A percentile compares a stretch with the other conserved stretches of the same genome.
Evolutionary conservation across 176 grass and related monocot genomes (phyloP).

Genomic region (Rhynchospora pubera): DNA sequence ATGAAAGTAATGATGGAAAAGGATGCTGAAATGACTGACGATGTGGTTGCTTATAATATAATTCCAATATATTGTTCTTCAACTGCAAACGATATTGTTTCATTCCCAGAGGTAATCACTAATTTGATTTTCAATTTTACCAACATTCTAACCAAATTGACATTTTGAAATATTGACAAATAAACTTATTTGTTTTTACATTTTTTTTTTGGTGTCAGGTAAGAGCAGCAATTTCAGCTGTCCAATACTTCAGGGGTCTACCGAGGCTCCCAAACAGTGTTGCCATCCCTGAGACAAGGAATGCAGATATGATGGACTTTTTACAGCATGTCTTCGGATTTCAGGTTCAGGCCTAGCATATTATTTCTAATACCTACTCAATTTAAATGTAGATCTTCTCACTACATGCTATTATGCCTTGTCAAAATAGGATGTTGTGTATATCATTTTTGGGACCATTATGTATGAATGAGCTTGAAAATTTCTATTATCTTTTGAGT

Average conservation of each 20-base stretch:
- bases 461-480: background rate
- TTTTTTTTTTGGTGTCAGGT: slow-evolving; percentile 49
- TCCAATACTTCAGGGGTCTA: slow-evolving; percentile 56
- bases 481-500: background rate
- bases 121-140: background rate
- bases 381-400: background rate
- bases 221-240: slow-evolving; percentile 73
- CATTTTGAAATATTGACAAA: background rate
- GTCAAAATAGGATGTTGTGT: background rate
- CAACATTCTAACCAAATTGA: background rate
- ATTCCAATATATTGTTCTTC: slow-evolving; percentile 75
- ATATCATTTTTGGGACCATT: background rate
- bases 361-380: background rate
- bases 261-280: slow-evolving; percentile 61
- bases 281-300: slow-evolving; percentile 61
- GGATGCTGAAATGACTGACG: slow-evolving; percentile 81
- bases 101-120: slow-evolving; percentile 55
- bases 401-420: too few species aligned
- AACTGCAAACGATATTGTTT: slow-evolving; percentile 62
- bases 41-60: slow-evolving; percentile 86
- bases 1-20: slow-evolving; percentile 86
- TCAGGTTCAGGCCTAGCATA: slow-evolving; percentile 46
- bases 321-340: slow-evolving; percentile 82
- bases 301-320: slow-evolving; percentile 88
- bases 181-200: background rate